Evolutionary conservation across 805 yeast species (phyloP), one percentile per base, ranked within the genome.

Genomic region (Metschnikowia reukaufii): DNA sequence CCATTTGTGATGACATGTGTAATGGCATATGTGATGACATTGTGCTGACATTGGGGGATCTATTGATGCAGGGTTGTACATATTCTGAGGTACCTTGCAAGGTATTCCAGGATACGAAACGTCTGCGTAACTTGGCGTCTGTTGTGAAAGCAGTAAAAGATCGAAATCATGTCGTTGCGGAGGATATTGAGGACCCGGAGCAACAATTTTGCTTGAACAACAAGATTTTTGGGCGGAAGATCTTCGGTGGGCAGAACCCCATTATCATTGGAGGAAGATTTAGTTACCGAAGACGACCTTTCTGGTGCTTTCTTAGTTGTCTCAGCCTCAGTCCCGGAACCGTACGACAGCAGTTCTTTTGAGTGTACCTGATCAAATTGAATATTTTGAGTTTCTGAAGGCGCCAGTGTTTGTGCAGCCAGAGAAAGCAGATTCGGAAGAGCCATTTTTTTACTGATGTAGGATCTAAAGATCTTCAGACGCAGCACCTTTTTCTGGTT

Each of bases 391-490:
- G 38, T 21, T 17, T 19, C 20, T 6, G 44, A 21, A 15, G 32
- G 17, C 12, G 37, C 4, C 33, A 34, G 31, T 19, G 30, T 15
- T 20, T 36, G 15, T 10, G 31, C 7, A 13, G 19, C 27, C 19
- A 30, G 21, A 10, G 27, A 13, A 23, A 13, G 17, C 15, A 21
- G 9, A 10, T 17, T 31, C 31, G 42, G 42, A 15, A n/a, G 33
- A n/a, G 50, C 40, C 47, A 57, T 37, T 20, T 58, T 60, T 38
- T 60, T 64, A 31, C 61, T 55, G 15, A 70, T 47, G 49, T 66
- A 68, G 3, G 63, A 56, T 47, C 62, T 59, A 45, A 72, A 56
- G 25, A 72, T 72, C 55, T 62, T 62, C 39, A 68, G 62, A 49
- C 67, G 65, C 54, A 64, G 67, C n/a, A 64, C 60, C 20, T 57